These are phyloP conservation scores for Russula griseocarnosa DNA, from an alignment of 768 basidiomycete genomes.

Conservation along the genomic window DNA sequence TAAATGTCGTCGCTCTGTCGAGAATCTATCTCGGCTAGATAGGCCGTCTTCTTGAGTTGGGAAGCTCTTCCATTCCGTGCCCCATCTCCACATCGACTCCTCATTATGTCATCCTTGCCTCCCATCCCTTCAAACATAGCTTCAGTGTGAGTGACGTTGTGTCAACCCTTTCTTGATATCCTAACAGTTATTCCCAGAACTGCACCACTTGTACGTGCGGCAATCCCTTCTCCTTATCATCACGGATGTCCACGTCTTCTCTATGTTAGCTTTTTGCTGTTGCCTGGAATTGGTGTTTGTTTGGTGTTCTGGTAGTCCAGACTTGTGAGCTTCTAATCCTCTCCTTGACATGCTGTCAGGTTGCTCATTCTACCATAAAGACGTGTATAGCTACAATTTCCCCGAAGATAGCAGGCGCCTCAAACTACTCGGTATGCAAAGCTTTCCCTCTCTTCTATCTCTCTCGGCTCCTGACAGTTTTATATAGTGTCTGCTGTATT, in stretches of 20 bases:
- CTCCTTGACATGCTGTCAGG: background rate
- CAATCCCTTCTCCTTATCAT: background rate
- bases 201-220: slow-evolving; percentile 2
- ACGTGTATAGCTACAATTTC: slow-evolving; percentile 20
- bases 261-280: background rate
- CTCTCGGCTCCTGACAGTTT: background rate
- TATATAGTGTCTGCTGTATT: slow-evolving; percentile 30
- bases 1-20: background rate
- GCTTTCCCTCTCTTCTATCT: background rate
- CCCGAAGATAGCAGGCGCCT: background rate
- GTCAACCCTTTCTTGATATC: background rate
- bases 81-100: background rate
- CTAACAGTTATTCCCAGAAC: background rate
- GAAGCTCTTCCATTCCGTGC: background rate
- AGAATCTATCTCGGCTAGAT: background rate
- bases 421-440: slow-evolving; percentile 8
- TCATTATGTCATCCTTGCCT: background rate
- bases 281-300: slow-evolving; percentile 32
- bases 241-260: background rate
- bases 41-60: background rate
- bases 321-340: slow-evolving; percentile 31
- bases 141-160: background rate
- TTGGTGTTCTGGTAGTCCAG: slow-evolving; percentile 33
- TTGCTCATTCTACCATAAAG: slow-evolving; percentile 3
- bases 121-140: background rate